phyloP scores from a whole-genome alignment of 2,329 filamentous ascomycete species.

The Pseudopithomyces maydicus region DNA sequence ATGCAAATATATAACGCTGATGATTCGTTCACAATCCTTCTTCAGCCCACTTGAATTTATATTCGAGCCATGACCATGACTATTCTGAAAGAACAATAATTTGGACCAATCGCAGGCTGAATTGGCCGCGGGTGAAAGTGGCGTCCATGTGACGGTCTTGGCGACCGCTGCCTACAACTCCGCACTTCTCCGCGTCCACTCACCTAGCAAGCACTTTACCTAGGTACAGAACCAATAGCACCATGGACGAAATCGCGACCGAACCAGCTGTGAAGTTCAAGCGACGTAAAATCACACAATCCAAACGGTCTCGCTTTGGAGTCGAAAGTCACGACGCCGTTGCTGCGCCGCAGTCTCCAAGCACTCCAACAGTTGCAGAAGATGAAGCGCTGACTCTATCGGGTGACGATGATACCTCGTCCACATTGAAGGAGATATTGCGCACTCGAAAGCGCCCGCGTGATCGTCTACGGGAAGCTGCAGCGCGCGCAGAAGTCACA shows the following conservation, averaged over 20 bases:
- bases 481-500: constrained; percentile 22
- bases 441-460: constrained; percentile 37
- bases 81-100: neutral
- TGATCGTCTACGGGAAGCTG: constrained; percentile 26
- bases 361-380: neutral
- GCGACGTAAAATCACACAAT: constrained; percentile 35
- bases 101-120: constrained; percentile 1
- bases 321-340: constrained; percentile 13
- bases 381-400: neutral
- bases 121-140: constrained; percentile 4
- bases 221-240: constrained; percentile 21
- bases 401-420: constrained; percentile 25
- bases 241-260: constrained; percentile 16
- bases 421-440: constrained; percentile 34
- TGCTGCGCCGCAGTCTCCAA: constrained; percentile 9
- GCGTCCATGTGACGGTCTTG: neutral
- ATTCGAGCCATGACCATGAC: too few species aligned
- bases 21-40: too few species aligned
- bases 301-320: constrained; percentile 25
- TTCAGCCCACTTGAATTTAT: too few species aligned
- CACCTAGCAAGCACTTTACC: neutral
- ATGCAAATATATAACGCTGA: too few species aligned
- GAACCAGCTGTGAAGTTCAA: constrained; percentile 34
- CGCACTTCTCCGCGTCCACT: neutral
- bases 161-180: neutral